Base-by-base conservation (phyloP, 228 moss, liverwort and hornwort genomes). In the Sphagnum fallax region DNA sequence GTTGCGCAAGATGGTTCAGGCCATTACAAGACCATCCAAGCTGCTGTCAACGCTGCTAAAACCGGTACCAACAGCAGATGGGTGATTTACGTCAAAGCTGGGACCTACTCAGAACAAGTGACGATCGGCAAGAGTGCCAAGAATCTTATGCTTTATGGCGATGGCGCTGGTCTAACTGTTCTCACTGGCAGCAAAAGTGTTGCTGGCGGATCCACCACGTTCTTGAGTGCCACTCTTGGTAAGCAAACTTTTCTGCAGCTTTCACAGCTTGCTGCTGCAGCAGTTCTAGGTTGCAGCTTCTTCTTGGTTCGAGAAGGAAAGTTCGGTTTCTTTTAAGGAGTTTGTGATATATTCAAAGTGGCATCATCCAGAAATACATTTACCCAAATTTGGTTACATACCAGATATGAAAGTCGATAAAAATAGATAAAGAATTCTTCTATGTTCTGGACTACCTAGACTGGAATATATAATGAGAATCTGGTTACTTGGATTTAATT, bases 1-100 rank as follows among this genome's bases (percentile, higher is more conserved):
- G 87, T 87, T 61, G 83, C 87, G 47, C 70, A 32, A 5, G 87
- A 87, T 52, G 80, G 87, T 16, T 74, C 83, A 0, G 87, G 72
- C 0, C 62, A 72, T 60, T 83, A 67, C 72, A 51, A 48, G 1
- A 75, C 76, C 1, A 73, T 87, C 12, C 87, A 87, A 58, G 76
- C 80, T 16, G 83, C 80, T 4, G 87, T 87, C 51, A 15, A 87
- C 61, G 87, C 83, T 52, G 80, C 80, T 15, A 80, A 80, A 4
- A 18, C 51, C 4, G 5, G 50, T 14, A 13, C 8, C 16, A 10
- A 48, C 4, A 13, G 11, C 14, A 10, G 67, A 16, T 52, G 16
- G 12, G 67, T 67, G 14, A 67, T 67, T 13, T 15, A 53, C 52
- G 52, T 67, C 67, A 67, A 67, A 18, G 9, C 13, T 11, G 67